These are phyloP conservation scores for Ophiostoma fasciatum DNA, from an alignment of 2,329 filamentous ascomycete species.

Conservation along the genomic window DNA sequence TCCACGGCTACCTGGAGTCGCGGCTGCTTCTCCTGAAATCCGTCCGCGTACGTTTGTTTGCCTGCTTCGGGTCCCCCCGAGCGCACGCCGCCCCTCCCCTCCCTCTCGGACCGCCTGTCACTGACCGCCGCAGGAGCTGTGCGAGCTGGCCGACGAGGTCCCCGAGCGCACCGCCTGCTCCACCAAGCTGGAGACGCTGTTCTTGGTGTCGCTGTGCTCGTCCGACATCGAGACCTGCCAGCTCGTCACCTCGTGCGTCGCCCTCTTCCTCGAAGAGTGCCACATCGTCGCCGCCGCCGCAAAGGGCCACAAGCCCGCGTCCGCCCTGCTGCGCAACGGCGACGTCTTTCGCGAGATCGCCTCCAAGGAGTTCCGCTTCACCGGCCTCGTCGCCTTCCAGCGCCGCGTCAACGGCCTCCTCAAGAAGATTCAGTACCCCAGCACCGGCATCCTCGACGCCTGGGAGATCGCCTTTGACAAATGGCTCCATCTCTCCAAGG, in stretches of 20 bases:
- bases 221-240: slow-evolving; percentile 51
- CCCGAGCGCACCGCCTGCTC: slow-evolving; percentile 37
- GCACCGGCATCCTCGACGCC: slow-evolving; percentile 49
- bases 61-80: too few relatives aligned
- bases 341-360: slow-evolving; percentile 47
- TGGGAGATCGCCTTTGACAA: slow-evolving; percentile 52
- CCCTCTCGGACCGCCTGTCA: not conserved
- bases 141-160: slow-evolving; percentile 37
- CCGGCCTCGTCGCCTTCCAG: slow-evolving; percentile 54
- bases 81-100: too few relatives aligned
- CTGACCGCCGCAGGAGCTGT: slow-evolving; percentile 39
- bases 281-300: slow-evolving; percentile 35
- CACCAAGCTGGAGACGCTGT: slow-evolving; percentile 44
- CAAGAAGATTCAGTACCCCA: slow-evolving; percentile 45
- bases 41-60: slow-evolving; percentile 27
- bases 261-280: slow-evolving; percentile 47
- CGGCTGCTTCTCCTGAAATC: slow-evolving; percentile 36
- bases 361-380: slow-evolving; percentile 49
- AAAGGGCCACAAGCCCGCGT: slow-evolving; percentile 33
- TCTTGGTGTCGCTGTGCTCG: slow-evolving; percentile 50
- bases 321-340: slow-evolving; percentile 42
- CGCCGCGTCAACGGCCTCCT: slow-evolving; percentile 47
- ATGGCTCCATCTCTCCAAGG: slow-evolving; percentile 49
- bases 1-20: slow-evolving; percentile 42
- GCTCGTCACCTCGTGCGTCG: slow-evolving; percentile 46